These are phyloP conservation scores for Arthroderma sp. DNA, from an alignment of 2,329 filamentous ascomycete genomes.

Conservation along the genomic window DNA sequence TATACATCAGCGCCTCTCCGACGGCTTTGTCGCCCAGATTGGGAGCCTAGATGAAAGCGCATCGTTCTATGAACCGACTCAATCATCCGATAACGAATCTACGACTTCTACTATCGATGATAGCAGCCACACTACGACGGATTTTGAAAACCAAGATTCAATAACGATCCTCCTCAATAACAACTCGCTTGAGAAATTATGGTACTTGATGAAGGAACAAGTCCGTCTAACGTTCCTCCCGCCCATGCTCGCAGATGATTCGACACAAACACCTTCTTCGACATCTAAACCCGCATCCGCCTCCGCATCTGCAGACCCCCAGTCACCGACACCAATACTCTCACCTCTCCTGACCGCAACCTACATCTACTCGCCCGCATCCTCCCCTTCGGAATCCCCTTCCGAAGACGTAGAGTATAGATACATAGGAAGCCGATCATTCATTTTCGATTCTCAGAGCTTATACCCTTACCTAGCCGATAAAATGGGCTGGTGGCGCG, in stretches of 20 bases:
- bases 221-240: slow-evolving; percentile 39
- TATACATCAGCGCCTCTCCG: slow-evolving; percentile 54
- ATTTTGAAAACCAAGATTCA: slow-evolving; percentile 29
- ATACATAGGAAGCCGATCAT: slow-evolving; percentile 43
- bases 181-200: slow-evolving; percentile 47
- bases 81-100: slow-evolving; percentile 12
- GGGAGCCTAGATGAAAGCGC: slow-evolving; percentile 43
- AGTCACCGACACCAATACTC: slow-evolving; percentile 20
- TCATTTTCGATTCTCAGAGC: slow-evolving; percentile 52
- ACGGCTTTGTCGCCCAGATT: slow-evolving; percentile 65
- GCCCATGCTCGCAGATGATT: slow-evolving; percentile 4
- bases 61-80: slow-evolving; percentile 21
- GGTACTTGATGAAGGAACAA: slow-evolving; percentile 50
- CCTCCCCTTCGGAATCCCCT: slow-evolving; percentile 11
- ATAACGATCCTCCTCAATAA: slow-evolving; percentile 42
- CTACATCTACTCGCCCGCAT: slow-evolving; percentile 27
- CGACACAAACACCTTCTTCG: slow-evolving; percentile 16
- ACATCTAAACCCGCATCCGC: slow-evolving; percentile 22
- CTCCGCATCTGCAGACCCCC: slow-evolving; percentile 25
- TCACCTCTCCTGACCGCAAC: slow-evolving; percentile 33
- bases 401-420: not conserved
- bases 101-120: slow-evolving; percentile 13
- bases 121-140: slow-evolving; percentile 12
- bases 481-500: slow-evolving; percentile 80
- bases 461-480: slow-evolving; percentile 54